Conservation (phyloP, 2,329 filamentous ascomycete genomes). For the Fusarium sp. region DNA sequence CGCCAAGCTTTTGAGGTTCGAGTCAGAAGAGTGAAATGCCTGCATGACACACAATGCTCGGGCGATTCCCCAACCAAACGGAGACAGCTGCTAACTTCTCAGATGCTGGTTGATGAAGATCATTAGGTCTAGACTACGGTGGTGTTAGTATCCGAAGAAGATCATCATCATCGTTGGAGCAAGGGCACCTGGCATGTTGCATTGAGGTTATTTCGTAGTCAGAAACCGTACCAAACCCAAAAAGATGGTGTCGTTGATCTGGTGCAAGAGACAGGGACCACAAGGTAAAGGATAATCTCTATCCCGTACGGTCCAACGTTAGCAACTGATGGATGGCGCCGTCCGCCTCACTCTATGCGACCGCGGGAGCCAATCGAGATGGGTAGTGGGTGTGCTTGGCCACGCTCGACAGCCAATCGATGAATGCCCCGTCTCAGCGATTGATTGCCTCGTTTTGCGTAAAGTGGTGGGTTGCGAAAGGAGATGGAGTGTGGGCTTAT, state of each 20-base stretch:
- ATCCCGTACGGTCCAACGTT: slow-evolving; percentile 1
- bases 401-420: slow-evolving; percentile 43
- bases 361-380: slow-evolving; percentile 44
- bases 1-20: slow-evolving; percentile 28
- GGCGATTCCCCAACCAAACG: slow-evolving; percentile 28
- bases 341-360: slow-evolving; percentile 46
- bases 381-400: slow-evolving; percentile 36
- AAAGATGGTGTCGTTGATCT: slow-evolving; percentile 31
- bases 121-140: slow-evolving; percentile 33
- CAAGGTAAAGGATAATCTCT: slow-evolving; percentile 16
- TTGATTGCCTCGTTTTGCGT: slow-evolving; percentile 48
- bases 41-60: slow-evolving; percentile 31
- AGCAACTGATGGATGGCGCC: slow-evolving; percentile 23
- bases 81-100: slow-evolving; percentile 8
- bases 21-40: slow-evolving; percentile 28
- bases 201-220: slow-evolving; percentile 34
- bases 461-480: slow-evolving; percentile 37
- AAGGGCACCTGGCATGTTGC: slow-evolving; percentile 6
- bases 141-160: slow-evolving; percentile 12
- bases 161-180: slow-evolving; percentile 20
- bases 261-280: not conserved
- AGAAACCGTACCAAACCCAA: not conserved
- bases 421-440: slow-evolving; percentile 41
- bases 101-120: slow-evolving; percentile 32
- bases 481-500: slow-evolving; percentile 34